Conservation (phyloP, 495 filamentous ascomycete species). For the Neurospora sp. region DNA sequence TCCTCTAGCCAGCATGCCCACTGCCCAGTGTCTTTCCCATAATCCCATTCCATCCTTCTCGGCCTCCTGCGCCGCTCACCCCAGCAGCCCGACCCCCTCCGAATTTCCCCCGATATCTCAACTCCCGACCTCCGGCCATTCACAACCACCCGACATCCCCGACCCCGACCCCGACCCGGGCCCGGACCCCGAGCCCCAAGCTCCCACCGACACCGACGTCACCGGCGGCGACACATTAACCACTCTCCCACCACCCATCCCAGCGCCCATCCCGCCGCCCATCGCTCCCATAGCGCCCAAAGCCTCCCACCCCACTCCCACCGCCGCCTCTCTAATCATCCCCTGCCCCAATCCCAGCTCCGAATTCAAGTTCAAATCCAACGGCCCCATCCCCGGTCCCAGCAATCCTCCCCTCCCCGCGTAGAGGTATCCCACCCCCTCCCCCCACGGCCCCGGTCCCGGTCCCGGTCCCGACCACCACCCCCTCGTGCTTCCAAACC, state of each 20-base stretch:
- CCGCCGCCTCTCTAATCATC: not conserved
- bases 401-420: too few relatives aligned
- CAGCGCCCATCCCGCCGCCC: not conserved
- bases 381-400: not conserved
- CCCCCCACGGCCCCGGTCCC: too few relatives aligned
- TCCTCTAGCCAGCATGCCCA: not conserved
- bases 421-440: too few relatives aligned
- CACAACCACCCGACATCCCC: not conserved
- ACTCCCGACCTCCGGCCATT: not conserved
- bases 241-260: not conserved
- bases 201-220: not conserved
- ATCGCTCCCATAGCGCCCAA: not conserved
- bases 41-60: not conserved
- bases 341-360: rapidly evolving
- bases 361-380: not conserved
- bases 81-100: not conserved
- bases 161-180: not conserved
- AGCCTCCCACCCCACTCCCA: not conserved
- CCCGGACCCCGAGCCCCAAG: not conserved
- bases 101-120: too few relatives aligned
- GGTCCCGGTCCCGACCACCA: not conserved
- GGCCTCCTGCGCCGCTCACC: not conserved
- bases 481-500: not conserved
- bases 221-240: not conserved
- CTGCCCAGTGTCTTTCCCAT: not conserved